Evolutionary conservation across 1,284 basidiomycete species (phyloP).

Genomic region (Xerocomus minutiporus): DNA sequence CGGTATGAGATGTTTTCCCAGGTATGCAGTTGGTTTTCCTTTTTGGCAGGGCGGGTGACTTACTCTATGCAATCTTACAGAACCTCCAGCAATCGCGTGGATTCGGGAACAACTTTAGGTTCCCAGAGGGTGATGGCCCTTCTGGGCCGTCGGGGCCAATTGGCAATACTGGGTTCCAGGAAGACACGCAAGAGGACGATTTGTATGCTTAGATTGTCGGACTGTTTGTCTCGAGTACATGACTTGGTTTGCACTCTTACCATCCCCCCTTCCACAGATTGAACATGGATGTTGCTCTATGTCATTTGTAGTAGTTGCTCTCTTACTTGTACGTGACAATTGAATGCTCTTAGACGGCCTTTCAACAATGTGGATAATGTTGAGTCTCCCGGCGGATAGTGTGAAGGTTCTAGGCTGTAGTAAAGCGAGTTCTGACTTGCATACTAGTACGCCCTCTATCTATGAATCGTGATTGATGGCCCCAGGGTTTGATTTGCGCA

Average conservation of each 20-base stretch:
- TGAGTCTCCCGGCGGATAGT: not conserved
- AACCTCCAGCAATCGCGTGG: conserved; percentile 85
- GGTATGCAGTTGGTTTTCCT: conserved; percentile 35
- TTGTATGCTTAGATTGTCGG: conserved; percentile 60
- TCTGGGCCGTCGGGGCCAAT: conserved; percentile 45
- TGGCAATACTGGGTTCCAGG: conserved; percentile 75
- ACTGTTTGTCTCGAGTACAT: not conserved
- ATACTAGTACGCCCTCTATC: not conserved
- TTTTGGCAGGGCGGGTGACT: not conserved
- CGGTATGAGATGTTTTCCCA: conserved; percentile 90
- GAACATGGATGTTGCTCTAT: not conserved
- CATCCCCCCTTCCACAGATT: not conserved
- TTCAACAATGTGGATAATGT: not conserved
- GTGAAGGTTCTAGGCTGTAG: too few relatives aligned
- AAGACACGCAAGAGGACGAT: conserved; percentile 83
- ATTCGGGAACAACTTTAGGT: conserved; percentile 90
- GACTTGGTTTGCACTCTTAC: not conserved
- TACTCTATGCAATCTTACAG: conserved; percentile 35
- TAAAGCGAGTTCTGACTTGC: too few relatives aligned
- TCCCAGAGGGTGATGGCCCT: conserved; percentile 75
- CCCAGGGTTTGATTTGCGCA: too few relatives aligned
- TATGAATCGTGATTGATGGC: not conserved
- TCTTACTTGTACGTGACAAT: conserved; percentile 6
- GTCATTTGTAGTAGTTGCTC: conserved; percentile 12
- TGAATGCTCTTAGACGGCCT: conserved; percentile 11